A percentile compares a stretch with the other conserved stretches of the same genome.
These are phyloP conservation scores for Coccinonectria pachysandricola DNA, from an alignment of 2,329 filamentous ascomycete species.

Conservation along the genomic window DNA sequence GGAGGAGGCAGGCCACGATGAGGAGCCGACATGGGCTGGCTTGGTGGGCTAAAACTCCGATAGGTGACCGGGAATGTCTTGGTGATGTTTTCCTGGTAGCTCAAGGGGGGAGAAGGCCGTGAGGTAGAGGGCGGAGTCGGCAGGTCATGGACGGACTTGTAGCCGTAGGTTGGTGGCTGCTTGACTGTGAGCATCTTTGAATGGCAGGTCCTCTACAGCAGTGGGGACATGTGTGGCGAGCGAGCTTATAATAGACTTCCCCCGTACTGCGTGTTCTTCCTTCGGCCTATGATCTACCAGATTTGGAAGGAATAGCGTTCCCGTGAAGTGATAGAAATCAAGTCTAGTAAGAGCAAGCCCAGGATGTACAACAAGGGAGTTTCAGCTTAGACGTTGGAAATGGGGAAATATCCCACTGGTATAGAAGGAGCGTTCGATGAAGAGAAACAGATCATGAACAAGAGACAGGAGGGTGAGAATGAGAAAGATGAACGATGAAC, in stretches of 20 bases:
- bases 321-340: no score
- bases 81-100: slow-evolving; percentile 35
- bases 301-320: no score
- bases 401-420: slow-evolving; percentile 1
- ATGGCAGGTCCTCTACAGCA: slow-evolving; percentile 19
- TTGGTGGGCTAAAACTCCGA: slow-evolving; percentile 36
- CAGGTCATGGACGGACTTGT: slow-evolving; percentile 51
- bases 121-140: slow-evolving; percentile 47
- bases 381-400: no score
- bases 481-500: no score
- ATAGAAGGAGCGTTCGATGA: no score
- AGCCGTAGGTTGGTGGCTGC: slow-evolving; percentile 49
- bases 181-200: slow-evolving; percentile 51
- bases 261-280: no score
- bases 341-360: no score
- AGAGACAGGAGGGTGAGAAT: no score
- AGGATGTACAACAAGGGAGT: slow-evolving; percentile 7
- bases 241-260: no score
- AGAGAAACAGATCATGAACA: no score
- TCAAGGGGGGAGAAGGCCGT: slow-evolving; percentile 45
- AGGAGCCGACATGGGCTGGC: slow-evolving; percentile 56
- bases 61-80: slow-evolving; percentile 30
- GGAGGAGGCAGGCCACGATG: slow-evolving; percentile 61
- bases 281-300: no score
- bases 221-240: slow-evolving; percentile 18